phyloP scores from a whole-genome alignment of 768 basidiomycete genomes.

The Suillus weaverae region DNA sequence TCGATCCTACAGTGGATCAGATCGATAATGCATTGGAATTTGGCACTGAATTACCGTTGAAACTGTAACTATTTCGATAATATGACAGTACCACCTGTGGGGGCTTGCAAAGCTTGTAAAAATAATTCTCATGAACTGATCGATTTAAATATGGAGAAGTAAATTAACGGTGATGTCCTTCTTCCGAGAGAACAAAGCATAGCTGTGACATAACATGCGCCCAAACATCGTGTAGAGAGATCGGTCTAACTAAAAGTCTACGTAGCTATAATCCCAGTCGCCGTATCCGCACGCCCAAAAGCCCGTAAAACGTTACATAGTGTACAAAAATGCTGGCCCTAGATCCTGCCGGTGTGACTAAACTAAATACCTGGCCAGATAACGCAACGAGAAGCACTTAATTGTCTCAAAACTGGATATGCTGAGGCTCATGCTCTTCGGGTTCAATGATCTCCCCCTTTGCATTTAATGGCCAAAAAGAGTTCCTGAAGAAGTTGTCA shows the following conservation, averaged over 20 bases:
- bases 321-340: not conserved
- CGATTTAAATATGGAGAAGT: not conserved
- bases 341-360: not conserved
- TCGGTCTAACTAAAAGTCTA: not conserved
- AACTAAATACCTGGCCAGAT: not conserved
- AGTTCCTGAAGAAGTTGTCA: slow-evolving; percentile 68
- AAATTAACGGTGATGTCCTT: not conserved
- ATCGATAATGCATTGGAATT: not conserved
- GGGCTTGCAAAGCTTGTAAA: not conserved
- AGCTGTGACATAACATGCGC: not conserved
- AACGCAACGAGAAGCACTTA: not conserved
- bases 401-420: slow-evolving; percentile 22
- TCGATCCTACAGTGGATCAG: not conserved
- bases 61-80: not conserved
- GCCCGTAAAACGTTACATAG: not conserved
- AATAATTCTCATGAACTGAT: not conserved
- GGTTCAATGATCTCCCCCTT: slow-evolving; percentile 55
- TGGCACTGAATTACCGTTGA: not conserved
- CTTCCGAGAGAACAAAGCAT: not conserved
- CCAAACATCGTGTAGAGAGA: not conserved
- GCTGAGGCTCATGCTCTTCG: slow-evolving; percentile 58
- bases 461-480: slow-evolving; percentile 76
- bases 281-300: not conserved
- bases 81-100: not conserved
- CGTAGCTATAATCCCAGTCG: not conserved